A percentile compares a stretch with the other conserved stretches of the same genome.
phyloP scores from a whole-genome alignment of 495 filamentous ascomycete genomes.

The Barbatosphaeria neglecta region DNA sequence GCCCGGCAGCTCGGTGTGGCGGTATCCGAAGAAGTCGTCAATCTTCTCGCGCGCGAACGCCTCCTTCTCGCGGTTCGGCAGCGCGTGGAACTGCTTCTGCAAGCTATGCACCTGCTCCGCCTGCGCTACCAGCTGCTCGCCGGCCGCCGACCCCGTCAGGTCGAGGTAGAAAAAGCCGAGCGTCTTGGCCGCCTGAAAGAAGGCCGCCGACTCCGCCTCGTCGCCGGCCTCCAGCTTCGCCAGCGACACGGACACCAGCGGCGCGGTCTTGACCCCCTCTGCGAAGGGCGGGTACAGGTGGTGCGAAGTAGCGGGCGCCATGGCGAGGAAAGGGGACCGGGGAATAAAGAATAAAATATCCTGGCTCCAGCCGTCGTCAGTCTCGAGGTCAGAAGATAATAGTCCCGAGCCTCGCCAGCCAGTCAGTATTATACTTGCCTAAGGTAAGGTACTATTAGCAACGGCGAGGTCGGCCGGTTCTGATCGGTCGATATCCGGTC shows the following conservation, averaged over 20 bases:
- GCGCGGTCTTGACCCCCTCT: slow-evolving; percentile 38
- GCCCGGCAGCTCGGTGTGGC: slow-evolving; percentile 23
- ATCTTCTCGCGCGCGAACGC: slow-evolving; percentile 32
- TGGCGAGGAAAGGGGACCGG: not conserved
- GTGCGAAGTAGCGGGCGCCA: slow-evolving; percentile 1
- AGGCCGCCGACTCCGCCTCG: slow-evolving; percentile 26
- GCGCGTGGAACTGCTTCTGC: slow-evolving; percentile 29
- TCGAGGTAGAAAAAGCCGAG: slow-evolving; percentile 51
- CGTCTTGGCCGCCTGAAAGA: slow-evolving; percentile 35
- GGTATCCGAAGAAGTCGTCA: slow-evolving; percentile 36
- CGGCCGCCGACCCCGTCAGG: slow-evolving; percentile 23
- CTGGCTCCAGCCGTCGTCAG: too few relatives aligned
- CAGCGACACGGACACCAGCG: slow-evolving; percentile 43
- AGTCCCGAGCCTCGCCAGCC: too few relatives aligned
- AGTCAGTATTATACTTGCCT: too few relatives aligned
- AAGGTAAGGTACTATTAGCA: too few relatives aligned
- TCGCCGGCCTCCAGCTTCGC: slow-evolving; percentile 31
- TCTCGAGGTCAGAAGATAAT: too few relatives aligned
- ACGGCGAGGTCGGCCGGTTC: too few relatives aligned
- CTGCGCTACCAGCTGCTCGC: slow-evolving; percentile 25
- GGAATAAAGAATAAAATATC: not conserved
- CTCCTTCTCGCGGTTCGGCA: slow-evolving; percentile 34
- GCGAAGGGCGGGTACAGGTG: slow-evolving; percentile 40
- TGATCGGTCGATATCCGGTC: too few relatives aligned
- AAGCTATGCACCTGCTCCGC: slow-evolving; percentile 33